phyloP scores from a whole-genome alignment of 768 basidiomycete genomes.

The Suillus plorans region DNA sequence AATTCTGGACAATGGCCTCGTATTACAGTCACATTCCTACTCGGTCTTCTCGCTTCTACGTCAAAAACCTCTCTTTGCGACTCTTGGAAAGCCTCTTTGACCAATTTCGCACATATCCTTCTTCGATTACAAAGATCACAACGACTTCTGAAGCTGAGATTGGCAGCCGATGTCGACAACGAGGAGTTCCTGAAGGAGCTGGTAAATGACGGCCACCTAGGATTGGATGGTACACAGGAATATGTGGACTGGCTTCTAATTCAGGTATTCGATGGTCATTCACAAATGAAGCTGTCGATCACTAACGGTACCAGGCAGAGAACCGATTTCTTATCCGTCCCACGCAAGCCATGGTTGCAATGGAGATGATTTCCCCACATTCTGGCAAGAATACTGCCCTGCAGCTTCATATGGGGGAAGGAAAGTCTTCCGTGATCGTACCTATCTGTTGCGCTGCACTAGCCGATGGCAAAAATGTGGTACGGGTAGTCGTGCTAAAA shows the following conservation, averaged over 20 bases:
- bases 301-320: conserved; percentile 19
- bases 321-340: conserved; percentile 26
- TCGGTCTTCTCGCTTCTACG: conserved; percentile 27
- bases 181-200: conserved; percentile 19
- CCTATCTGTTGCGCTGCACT: conserved; percentile 27
- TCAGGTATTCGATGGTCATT: conserved; percentile 9
- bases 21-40: conserved; percentile 27
- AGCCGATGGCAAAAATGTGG: conserved; percentile 26
- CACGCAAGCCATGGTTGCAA: conserved; percentile 28
- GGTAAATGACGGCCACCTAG: conserved; percentile 18
- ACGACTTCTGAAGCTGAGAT: conserved; percentile 25
- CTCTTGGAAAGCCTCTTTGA: conserved; percentile 30
- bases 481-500: conserved; percentile 35
- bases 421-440: conserved; percentile 44
- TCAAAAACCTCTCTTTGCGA: conserved; percentile 11
- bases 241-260: conserved; percentile 22
- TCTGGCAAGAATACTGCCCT: conserved; percentile 34
- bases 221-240: conserved; percentile 14
- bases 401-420: conserved; percentile 59
- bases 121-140: conserved; percentile 36
- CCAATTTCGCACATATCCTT: conserved; percentile 24
- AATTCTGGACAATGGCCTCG: conserved; percentile 35
- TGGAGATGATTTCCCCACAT: conserved; percentile 31
- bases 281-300: not conserved
- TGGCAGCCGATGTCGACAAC: not conserved